phyloP scores from a whole-genome alignment of 148 eudicot species.

The Nepenthes gracilis region DNA sequence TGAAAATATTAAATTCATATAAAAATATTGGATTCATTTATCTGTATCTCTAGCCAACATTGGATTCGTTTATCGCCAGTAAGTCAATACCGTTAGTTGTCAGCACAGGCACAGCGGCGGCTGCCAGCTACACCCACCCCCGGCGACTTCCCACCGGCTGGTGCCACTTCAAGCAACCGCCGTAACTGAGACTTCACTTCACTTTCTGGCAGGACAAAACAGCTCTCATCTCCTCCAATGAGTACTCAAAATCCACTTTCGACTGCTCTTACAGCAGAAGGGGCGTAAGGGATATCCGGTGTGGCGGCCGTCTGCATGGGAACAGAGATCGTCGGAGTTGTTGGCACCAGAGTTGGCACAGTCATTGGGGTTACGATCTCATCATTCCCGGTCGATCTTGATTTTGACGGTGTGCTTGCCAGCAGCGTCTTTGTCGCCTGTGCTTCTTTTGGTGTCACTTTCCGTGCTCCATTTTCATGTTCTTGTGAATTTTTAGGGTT shows the following conservation, averaged over 20 bases:
- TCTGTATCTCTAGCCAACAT: too few species aligned
- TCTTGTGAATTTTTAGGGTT: slow-evolving; percentile 26
- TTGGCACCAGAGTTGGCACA: slow-evolving; percentile 23
- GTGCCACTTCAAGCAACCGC: too few species aligned
- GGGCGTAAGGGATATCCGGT: slow-evolving; percentile 35
- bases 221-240: slow-evolving; percentile 71
- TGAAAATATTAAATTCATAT: too few species aligned
- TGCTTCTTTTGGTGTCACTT: slow-evolving; percentile 7
- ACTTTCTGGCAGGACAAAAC: slow-evolving; percentile 13
- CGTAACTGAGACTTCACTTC: too few species aligned
- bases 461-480: slow-evolving; percentile 10
- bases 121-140: too few species aligned
- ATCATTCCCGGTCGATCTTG: slow-evolving; percentile 8
- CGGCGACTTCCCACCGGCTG: too few species aligned
- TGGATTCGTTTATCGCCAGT: too few species aligned
- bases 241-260: slow-evolving; percentile 28
- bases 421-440: slow-evolving; percentile 24
- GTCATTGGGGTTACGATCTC: slow-evolving; percentile 27
- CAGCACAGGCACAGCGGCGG: too few species aligned
- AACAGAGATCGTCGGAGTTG: slow-evolving; percentile 25
- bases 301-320: slow-evolving; percentile 36
- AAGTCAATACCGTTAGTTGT: too few species aligned
- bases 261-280: slow-evolving; percentile 7
- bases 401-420: slow-evolving; percentile 28
- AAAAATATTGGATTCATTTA: too few species aligned